A percentile compares a stretch with the other conserved stretches of the same genome.
Conservation (phyloP, 176 grass and related monocot species). For the Cenchrus fungigraminus region DNA sequence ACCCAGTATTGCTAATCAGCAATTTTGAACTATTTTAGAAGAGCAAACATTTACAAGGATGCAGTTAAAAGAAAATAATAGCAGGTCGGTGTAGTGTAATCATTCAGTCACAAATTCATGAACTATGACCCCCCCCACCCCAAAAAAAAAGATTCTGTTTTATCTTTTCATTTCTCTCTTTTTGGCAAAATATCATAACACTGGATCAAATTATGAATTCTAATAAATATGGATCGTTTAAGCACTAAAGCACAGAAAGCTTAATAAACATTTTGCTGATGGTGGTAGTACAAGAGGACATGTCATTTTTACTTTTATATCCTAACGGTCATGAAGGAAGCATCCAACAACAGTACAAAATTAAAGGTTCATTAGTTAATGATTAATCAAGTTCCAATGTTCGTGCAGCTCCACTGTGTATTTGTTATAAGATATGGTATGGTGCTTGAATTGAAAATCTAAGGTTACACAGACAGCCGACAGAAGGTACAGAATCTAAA, state of each 20-base stretch:
- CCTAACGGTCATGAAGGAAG: neutral
- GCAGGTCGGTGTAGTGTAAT: neutral
- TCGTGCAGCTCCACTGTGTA: too few relatives aligned
- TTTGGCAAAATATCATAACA: neutral
- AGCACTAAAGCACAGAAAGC: neutral
- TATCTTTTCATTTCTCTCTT: neutral
- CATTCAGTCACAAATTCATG: neutral
- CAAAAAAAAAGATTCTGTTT: neutral
- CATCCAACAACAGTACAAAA: neutral
- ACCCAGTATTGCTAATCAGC: neutral
- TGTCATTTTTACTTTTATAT: neutral
- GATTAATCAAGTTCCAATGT: neutral
- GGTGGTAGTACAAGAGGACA: neutral
- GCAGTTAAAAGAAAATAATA: neutral
- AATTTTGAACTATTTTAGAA: neutral
- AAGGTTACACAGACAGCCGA: neutral
- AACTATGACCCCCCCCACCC: too few relatives aligned
- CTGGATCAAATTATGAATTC: too few relatives aligned
- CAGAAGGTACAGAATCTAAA: conserved; percentile 19
- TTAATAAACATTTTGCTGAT: conserved; percentile 5
- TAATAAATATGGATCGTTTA: neutral
- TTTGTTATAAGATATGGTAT: too few relatives aligned
- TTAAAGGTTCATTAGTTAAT: neutral
- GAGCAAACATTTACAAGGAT: neutral
- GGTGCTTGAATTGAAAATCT: too few relatives aligned